Base-by-base conservation (phyloP, 2,329 filamentous ascomycete genomes). In the Endothia cerciana region DNA sequence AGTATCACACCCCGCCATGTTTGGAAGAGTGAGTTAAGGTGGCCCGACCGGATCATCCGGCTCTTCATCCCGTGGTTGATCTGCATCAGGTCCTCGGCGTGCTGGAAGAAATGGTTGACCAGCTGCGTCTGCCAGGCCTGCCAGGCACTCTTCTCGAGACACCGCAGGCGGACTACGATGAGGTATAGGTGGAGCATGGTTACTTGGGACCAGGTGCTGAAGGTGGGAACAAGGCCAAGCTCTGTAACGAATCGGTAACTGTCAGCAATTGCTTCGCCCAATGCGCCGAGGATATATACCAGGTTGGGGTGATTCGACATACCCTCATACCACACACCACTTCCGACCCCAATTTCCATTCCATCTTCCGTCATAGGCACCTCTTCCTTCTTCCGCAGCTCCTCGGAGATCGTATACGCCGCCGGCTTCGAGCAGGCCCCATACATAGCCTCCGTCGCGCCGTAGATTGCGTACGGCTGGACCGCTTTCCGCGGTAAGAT, bases 151-250 rank as follows among this genome's bases (percentile, higher is more conserved):
- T 83, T 81, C 28, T 92, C 89, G 72, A 97, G 87, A 77, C 89
- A 89, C 70, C 95, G 91, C 72, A 97, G 82, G 65, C 94, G 91
- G 57, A 92, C 91, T 64, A 92, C 91, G 67, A 98, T 79, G 66
- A 97, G 86, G 82, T 97, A 98, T 85, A 99, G 91, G 82, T 99
- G 94, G 66, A 99, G 85, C 84, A 97, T 97, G 43, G 94, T 95
- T 55, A 98, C 90, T 78, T 98, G 94, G 25, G 93, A 92, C 95
- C 95, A 99, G 65, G 92, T 94, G 75, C 90, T 94, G 78, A 99
- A 99, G 0, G 93, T 98, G 0, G 93, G 92, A 40, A 86, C 84
- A 22, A 99, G 87, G 33, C 87, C 87, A 69, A 97, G 87, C 61
- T 89, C 92, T 97, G 73, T 17, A 58, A 13, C 17, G 17, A 51